Conservation (phyloP, 768 basidiomycete genomes). For the Ramaria sp. region DNA sequence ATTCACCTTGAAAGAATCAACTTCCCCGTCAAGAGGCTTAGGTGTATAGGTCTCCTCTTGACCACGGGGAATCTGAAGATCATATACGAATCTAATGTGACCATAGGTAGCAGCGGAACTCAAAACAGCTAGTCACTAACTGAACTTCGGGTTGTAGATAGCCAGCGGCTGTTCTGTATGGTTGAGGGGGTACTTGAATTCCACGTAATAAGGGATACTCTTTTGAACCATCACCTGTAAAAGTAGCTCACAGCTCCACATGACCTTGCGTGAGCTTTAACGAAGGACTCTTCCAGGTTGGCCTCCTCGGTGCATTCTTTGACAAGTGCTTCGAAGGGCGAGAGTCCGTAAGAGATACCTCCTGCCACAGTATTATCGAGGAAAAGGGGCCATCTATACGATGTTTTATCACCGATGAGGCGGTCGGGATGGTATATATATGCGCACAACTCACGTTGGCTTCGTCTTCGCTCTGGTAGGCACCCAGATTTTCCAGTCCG, state of each 20-base stretch:
- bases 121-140: slow-evolving; percentile 28
- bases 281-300: slow-evolving; percentile 56
- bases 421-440: neutral
- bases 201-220: neutral
- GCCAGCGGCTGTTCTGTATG: slow-evolving; percentile 42
- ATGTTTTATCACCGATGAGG: neutral
- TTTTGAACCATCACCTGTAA: slow-evolving; percentile 36
- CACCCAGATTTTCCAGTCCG: slow-evolving; percentile 66
- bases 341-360: slow-evolving; percentile 76
- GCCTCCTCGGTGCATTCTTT: slow-evolving; percentile 96
- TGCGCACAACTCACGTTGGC: slow-evolving; percentile 53
- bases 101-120: neutral
- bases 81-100: slow-evolving; percentile 63
- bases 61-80: slow-evolving; percentile 55
- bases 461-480: slow-evolving; percentile 81
- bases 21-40: slow-evolving; percentile 81
- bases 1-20: slow-evolving; percentile 80
- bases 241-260: slow-evolving; percentile 78
- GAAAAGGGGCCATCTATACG: slow-evolving; percentile 63
- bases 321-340: slow-evolving; percentile 60
- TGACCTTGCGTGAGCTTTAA: slow-evolving; percentile 43
- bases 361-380: slow-evolving; percentile 91
- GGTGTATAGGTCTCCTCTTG: slow-evolving; percentile 46
- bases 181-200: neutral
- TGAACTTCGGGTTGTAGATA: slow-evolving; percentile 87